Base-by-base conservation (phyloP, 176 grass and related monocot species). In the Ensete glaucum region DNA sequence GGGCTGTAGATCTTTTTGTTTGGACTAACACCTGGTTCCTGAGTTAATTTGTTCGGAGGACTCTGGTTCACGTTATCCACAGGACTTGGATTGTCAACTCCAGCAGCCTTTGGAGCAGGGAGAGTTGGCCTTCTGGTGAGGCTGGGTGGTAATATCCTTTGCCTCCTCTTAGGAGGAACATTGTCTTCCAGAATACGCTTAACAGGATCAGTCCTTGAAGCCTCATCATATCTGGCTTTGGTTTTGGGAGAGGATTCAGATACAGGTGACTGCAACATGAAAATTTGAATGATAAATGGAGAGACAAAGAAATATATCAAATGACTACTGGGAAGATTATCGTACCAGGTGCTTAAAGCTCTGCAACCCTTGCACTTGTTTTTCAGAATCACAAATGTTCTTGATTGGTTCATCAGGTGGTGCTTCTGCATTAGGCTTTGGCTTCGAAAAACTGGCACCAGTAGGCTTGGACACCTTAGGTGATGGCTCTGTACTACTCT, bases 311-410 rank as follows among this genome's bases (percentile, higher is more conserved):
- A 69, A 74, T 25, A 7, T 24, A 1, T 50, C 10, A 53, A 22
- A 52, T 13, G 59, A 65, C 4, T 23, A 11, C 22, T 50, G 11
- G 43, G 48, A 64, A 52, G 7, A 10, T 20, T 51, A 63, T 49
- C 84, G 81, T 83, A 99, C 96, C 91, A 94, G 85, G 77, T 89
- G 76, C 79, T 92, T 95, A 65, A 72, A 73, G 12, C 65, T 55
- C 66, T 81, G 81, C 73, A 83, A 86, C 66, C 77, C 17, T 19
- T 89, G 86, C 53, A 74, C 84, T 34, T 57, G 75, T 74, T 91
- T 95, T 60, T 57, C 56, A 79, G 83, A 67, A 54, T 99, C 88
- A 50, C 72, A 21, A 74, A 75, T 83, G 54, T 64, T 15, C 66
- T 89, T 95, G 62, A 22, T 57, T 77, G 85, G 71, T 83, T 81